phyloP scores from a whole-genome alignment of 257 asterid species.

The Voacanga thouarsii region DNA sequence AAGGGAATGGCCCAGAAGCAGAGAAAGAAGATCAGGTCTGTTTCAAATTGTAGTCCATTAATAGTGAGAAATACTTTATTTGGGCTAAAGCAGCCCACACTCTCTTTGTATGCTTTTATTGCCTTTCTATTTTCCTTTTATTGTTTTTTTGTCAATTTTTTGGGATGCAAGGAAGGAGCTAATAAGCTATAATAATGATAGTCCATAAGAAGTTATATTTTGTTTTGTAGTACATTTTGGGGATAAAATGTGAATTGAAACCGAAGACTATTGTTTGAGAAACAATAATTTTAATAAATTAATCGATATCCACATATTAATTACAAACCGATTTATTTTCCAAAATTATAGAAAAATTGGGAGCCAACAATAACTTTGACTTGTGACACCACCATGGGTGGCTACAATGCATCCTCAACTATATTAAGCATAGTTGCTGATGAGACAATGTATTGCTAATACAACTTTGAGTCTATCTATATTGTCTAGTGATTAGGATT shows the following conservation, averaged over 20 bases:
- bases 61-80: not conserved
- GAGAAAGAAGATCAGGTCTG: not conserved
- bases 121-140: no score
- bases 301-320: no score
- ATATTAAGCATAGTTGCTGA: not conserved
- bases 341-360: not conserved
- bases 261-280: no score
- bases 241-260: no score
- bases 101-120: not conserved
- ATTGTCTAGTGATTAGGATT: not conserved
- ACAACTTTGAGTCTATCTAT: not conserved
- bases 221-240: no score
- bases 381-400: conserved; percentile 31
- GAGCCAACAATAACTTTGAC: conserved; percentile 8
- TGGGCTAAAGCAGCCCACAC: not conserved
- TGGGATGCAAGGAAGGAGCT: no score
- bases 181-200: no score
- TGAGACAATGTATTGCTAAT: not conserved
- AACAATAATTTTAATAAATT: no score
- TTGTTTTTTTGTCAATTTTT: no score
- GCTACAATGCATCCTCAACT: not conserved
- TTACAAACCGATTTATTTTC: no score
- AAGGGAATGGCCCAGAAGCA: conserved; percentile 7
- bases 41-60: not conserved
- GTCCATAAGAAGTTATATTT: no score